A percentile compares a stretch with the other conserved stretches of the same genome.
phyloP scores from a whole-genome alignment of 106 monocot species.

The Acorus calamus region DNA sequence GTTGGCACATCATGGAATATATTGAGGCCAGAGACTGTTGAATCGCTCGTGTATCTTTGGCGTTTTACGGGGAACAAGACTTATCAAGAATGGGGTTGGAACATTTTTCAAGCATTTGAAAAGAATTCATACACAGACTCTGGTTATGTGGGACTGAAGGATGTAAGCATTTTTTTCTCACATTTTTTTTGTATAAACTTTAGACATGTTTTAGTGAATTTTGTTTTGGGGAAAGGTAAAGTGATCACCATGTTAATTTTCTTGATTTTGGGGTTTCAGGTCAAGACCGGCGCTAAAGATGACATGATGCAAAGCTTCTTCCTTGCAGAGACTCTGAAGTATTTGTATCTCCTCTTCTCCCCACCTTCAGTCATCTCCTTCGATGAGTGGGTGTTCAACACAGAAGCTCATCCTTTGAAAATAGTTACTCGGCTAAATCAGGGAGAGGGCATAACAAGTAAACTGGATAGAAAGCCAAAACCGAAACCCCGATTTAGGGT shows the following conservation, averaged over 20 bases:
- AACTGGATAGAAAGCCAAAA: constrained; percentile 12
- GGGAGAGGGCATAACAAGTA: background rate
- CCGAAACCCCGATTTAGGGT: constrained; percentile 14
- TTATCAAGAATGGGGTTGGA: constrained; percentile 99
- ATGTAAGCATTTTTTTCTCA: constrained; percentile 45
- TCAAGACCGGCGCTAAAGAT: constrained; percentile 72
- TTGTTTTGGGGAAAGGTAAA: too few relatives aligned
- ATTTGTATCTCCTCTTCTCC: constrained; percentile 90
- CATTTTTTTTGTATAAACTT: too few relatives aligned
- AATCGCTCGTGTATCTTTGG: constrained; percentile 83
- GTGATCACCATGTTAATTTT: too few relatives aligned
- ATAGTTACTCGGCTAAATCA: constrained; percentile 34
- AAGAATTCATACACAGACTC: constrained; percentile 83
- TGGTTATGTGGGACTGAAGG: constrained; percentile 90
- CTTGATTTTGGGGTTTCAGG: constrained; percentile 24
- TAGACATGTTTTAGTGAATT: too few relatives aligned
- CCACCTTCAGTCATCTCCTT: constrained; percentile 85
- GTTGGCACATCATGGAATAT: constrained; percentile 99
- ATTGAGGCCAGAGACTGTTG: constrained; percentile 90
- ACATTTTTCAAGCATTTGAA: constrained; percentile 98
- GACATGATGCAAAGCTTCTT: constrained; percentile 99
- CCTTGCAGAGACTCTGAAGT: constrained; percentile 91
- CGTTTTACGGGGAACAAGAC: constrained; percentile 88
- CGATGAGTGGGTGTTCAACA: constrained; percentile 99
- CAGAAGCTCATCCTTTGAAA: constrained; percentile 90